Base-by-base conservation (phyloP, 1,139 yeast species). In the Pneumocystis wakefieldiae region DNA sequence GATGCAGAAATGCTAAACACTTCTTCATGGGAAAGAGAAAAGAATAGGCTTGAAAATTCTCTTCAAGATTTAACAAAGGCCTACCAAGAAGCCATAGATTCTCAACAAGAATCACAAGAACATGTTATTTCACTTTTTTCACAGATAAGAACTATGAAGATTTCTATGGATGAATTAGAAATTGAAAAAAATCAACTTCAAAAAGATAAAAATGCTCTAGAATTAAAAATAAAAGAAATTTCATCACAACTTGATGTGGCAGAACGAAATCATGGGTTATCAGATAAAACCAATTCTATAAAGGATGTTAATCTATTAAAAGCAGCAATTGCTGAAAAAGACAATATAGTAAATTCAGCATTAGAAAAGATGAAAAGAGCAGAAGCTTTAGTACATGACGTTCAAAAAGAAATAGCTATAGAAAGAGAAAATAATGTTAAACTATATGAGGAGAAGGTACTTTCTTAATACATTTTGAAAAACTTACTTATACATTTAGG, bases 1-100 rank as follows among this genome's bases (percentile, higher is more conserved):
- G 61, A 60, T 17, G 65, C 62, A 53, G 64, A 62, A 28, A 48
- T 59, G 10, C 48, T 64, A 17, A 63, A 42, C 19, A 60, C 59
- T 17, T 60, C 62, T 19, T 29, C 63, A 10, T 73, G 83, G 66
- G 72, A 74, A 55, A 74, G 76, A 35, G 81, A 78, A 64, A 78
- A 79, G 63, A 74, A 77, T 7, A 79, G 81, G 19, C 75, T 82
- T 55, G 84, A 83, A 62, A 75, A 77, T 41, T 84, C 83, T 65
- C 77, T 81, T 61, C 78, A 76, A 35, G 81, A 80, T 39, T 72
- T 82, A 61, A 70, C 78, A 8, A 78, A 77, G 59, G 83, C 82
- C 65, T 81, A 81, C 64, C 81, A 81, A 19, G 70, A 71, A 55
- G 75, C 77, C 6, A 71, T 72, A 41, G 68, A 72, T 38, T 77